These are phyloP conservation scores for Populus hybrid DNA, from an alignment of 441 rosid species.

Conservation along the genomic window DNA sequence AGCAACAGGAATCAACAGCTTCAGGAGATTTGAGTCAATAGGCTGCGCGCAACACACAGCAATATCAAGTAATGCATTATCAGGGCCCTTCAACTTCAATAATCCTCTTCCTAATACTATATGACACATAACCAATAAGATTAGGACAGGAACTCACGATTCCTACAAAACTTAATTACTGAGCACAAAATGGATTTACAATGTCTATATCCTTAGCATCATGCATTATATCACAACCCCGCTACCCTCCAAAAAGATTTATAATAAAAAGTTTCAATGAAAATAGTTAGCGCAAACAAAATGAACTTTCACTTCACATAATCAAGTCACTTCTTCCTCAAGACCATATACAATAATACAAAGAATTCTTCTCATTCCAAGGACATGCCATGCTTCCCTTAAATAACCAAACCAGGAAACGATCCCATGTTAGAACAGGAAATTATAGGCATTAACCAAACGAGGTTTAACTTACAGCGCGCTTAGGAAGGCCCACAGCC, in stretches of 20 bases:
- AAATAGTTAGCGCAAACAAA: no score
- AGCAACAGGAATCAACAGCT: conserved; percentile 82
- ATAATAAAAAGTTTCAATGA: not conserved
- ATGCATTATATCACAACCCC: not conserved
- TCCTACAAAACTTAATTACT: not conserved
- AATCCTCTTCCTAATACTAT: not conserved
- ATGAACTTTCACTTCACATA: not conserved
- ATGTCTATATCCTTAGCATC: not conserved
- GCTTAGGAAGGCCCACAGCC: conserved; percentile 92
- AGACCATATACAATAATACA: not conserved
- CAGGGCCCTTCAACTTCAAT: not conserved
- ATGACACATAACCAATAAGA: not conserved
- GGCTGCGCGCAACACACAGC: conserved; percentile 49
- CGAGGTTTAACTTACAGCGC: conserved; percentile 46
- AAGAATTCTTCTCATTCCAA: not conserved
- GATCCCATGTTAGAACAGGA: not conserved
- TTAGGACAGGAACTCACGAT: not conserved
- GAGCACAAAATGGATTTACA: not conserved
- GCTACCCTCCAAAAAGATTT: not conserved
- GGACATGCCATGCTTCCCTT: not conserved
- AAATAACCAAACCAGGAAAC: not conserved
- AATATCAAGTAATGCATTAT: not conserved
- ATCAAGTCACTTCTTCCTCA: not conserved
- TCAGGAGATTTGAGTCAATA: conserved; percentile 64
- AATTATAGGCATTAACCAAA: not conserved